Conservation (phyloP, 768 basidiomycete genomes). For the Boletus reticuloceps region DNA sequence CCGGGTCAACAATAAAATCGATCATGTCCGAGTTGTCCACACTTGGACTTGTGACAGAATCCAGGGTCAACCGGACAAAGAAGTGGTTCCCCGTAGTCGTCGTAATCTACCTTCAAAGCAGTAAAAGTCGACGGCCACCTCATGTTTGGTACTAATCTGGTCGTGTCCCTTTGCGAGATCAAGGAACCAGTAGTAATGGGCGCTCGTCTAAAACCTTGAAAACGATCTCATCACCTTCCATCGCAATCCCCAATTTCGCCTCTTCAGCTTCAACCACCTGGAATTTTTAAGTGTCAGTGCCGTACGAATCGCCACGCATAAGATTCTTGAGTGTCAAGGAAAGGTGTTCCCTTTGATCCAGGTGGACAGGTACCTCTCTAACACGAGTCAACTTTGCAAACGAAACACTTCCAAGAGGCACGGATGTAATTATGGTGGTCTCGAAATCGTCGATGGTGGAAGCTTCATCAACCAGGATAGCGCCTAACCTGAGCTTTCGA, state of each 20-base stretch:
- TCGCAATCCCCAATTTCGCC: not conserved
- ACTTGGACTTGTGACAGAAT: not conserved
- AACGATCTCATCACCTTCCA: not conserved
- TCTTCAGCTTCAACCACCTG: not conserved
- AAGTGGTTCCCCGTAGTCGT: not conserved
- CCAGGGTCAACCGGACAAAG: not conserved
- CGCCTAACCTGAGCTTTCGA: not conserved
- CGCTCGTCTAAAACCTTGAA: conserved; percentile 8
- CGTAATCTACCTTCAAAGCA: not conserved
- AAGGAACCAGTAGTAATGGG: conserved; percentile 22
- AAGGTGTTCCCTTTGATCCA: not conserved
- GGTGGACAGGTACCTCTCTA: conserved; percentile 1
- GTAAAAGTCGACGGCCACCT: conserved; percentile 13
- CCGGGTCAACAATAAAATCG: conserved; percentile 23
- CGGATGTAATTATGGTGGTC: not conserved
- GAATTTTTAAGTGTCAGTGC: not conserved
- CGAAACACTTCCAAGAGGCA: not conserved
- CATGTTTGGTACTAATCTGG: not conserved
- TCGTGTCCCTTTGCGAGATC: conserved; percentile 2
- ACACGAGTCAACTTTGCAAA: conserved; percentile 3
- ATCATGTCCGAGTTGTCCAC: conserved; percentile 1
- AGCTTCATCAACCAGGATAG: conserved; percentile 3
- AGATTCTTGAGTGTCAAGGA: not conserved
- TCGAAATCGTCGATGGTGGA: conserved; percentile 13
- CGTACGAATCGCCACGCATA: not conserved